Base-by-base conservation (phyloP, 805 yeast species). In the Kluyveromyces aestuarii region DNA sequence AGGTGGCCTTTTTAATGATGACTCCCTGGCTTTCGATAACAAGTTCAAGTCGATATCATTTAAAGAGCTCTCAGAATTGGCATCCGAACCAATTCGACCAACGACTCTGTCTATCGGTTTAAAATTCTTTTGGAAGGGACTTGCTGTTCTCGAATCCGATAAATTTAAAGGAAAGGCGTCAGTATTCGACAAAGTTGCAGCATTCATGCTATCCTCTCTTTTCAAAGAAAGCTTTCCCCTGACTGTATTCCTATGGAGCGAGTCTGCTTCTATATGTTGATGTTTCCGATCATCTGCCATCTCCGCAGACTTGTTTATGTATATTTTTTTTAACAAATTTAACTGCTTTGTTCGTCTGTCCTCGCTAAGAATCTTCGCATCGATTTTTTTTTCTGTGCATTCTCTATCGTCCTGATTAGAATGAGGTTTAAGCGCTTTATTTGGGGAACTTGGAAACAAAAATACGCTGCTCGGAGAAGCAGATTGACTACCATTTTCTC, bases 41-140 rank as follows among this genome's bases (percentile, higher is more conserved):
- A 43, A 27, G 19, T 43, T 43, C 17, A 43, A 27, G 27, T 43
- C 45, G 4, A 43, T n/a, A 13, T 43, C 45, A 19, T 43, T 43
- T 27, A 43, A 43, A 8, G 39, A 19, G 14, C 38, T 35, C 21
- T 43, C 45, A 33, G 27, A 39, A 13, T 39, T 25, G 41, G 41
- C 27, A 39, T 39, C 27, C 27, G 41, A 39, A 18, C 40, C 35
- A 30, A 30, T 30, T 30, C 35, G 35, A 30, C 4, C 7, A 11
- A 11, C 7, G 8, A 8, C 3, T 30, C 35, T 30, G 11, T 7
- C 35, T 11, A 30, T 30, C 4, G 35, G 35, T 30, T 30, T 30
- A 13, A 30, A 30, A 30, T 30, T 30, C 8, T 30, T 30, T 30
- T 30, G 35, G 8, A 30, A 30, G 14, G 35, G 35, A 7, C 14